A percentile compares a stretch with the other conserved stretches of the same genome.
phyloP scores from a whole-genome alignment of 2,329 filamentous ascomycete species.

The Tolypocladium endophyticum region DNA sequence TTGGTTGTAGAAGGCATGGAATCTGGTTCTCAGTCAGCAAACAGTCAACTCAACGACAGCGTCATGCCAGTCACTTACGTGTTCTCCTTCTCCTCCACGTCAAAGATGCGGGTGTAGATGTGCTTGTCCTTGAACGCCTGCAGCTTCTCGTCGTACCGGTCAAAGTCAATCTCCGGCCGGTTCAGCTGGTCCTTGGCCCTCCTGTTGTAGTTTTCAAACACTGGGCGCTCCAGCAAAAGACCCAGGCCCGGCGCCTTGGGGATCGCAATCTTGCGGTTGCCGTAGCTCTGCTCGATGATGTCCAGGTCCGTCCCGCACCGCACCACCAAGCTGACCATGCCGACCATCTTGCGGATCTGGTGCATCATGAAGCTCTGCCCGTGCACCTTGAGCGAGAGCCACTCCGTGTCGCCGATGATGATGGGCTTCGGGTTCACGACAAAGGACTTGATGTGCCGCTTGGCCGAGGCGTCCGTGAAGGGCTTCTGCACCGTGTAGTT shows the following conservation, averaged over 20 bases:
- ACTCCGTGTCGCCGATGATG: slow-evolving; percentile 84
- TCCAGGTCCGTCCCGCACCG: slow-evolving; percentile 68
- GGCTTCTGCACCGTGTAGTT: slow-evolving; percentile 95
- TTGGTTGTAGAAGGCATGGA: slow-evolving; percentile 70
- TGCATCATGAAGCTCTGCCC: slow-evolving; percentile 99
- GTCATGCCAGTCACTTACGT: slow-evolving; percentile 47
- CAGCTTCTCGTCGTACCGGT: slow-evolving; percentile 66
- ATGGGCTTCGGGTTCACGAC: slow-evolving; percentile 65
- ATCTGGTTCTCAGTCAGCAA: slow-evolving; percentile 33
- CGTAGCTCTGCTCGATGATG: slow-evolving; percentile 67
- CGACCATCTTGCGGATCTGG: slow-evolving; percentile 98
- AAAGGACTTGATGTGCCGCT: slow-evolving; percentile 89
- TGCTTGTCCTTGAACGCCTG: slow-evolving; percentile 82
- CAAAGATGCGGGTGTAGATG: slow-evolving; percentile 87
- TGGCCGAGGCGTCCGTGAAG: slow-evolving; percentile 70
- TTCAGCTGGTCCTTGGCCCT: slow-evolving; percentile 54
- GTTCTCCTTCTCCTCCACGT: slow-evolving; percentile 78
- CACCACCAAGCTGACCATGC: slow-evolving; percentile 76
- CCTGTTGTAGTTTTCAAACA: slow-evolving; percentile 83
- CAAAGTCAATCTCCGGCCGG: slow-evolving; percentile 66
- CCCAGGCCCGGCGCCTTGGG: slow-evolving; percentile 90
- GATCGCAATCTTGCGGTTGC: slow-evolving; percentile 64
- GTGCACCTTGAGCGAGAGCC: slow-evolving; percentile 91
- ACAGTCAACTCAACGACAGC: background rate
- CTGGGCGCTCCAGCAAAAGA: slow-evolving; percentile 76